Conservation (phyloP, 2,329 filamentous ascomycete species). For the Cytospora chrysosperma region DNA sequence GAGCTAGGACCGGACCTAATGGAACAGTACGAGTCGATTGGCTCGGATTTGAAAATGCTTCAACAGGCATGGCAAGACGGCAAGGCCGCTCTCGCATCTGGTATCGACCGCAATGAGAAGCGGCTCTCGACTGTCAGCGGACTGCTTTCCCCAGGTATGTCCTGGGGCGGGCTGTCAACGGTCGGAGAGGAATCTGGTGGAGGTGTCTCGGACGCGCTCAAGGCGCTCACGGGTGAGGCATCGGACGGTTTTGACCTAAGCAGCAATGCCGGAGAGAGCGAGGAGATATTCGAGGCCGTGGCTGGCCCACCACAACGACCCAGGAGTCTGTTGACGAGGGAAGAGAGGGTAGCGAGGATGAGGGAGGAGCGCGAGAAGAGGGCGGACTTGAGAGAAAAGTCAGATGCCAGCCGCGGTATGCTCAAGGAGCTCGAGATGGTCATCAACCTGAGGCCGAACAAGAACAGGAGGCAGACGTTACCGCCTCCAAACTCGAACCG, state of each 20-base stretch:
- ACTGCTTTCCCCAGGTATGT: slow-evolving; percentile 57
- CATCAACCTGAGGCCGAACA: slow-evolving; percentile 57
- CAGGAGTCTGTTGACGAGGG: slow-evolving; percentile 70
- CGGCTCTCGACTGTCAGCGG: slow-evolving; percentile 62
- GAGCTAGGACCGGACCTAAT: slow-evolving; percentile 79
- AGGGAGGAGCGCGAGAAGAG: slow-evolving; percentile 80
- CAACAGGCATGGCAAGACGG: slow-evolving; percentile 86
- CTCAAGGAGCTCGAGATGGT: slow-evolving; percentile 89
- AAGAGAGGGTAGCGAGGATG: slow-evolving; percentile 85
- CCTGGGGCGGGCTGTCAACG: slow-evolving; percentile 66
- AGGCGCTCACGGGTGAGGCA: slow-evolving; percentile 72
- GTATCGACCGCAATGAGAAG: slow-evolving; percentile 78
- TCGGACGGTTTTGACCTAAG: slow-evolving; percentile 49
- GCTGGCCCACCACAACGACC: slow-evolving; percentile 71
- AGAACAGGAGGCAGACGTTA: slow-evolving; percentile 38
- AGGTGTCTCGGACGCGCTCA: slow-evolving; percentile 61
- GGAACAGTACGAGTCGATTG: slow-evolving; percentile 92
- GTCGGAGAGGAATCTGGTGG: slow-evolving; percentile 49
- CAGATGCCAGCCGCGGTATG: slow-evolving; percentile 85
- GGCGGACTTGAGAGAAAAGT: slow-evolving; percentile 68
- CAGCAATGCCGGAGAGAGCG: slow-evolving; percentile 56
- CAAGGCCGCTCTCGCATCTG: slow-evolving; percentile 76
- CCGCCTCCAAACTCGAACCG: slow-evolving; percentile 34
- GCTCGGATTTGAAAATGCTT: slow-evolving; percentile 76
- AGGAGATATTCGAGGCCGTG: slow-evolving; percentile 89